phyloP scores from a whole-genome alignment of 345 rosid genomes.

The Eucalyptus regnans region DNA sequence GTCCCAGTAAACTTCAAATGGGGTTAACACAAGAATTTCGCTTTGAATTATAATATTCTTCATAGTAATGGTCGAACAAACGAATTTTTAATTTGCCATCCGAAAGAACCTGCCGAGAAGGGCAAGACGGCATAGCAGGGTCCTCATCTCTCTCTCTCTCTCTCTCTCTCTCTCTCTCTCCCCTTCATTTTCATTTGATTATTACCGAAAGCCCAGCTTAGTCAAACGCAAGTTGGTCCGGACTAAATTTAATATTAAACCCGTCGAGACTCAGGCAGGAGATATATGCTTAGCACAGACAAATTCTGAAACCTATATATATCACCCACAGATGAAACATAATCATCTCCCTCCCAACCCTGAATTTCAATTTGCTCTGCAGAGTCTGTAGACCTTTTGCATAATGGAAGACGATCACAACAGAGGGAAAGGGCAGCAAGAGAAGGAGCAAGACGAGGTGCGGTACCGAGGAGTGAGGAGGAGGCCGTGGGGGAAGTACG shows the following conservation, averaged over 20 bases:
- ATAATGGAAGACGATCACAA: neutral
- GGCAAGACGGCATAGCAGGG: neutral
- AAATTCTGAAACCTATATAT: neutral
- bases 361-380: neutral
- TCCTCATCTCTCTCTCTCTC: neutral
- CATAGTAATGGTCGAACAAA: neutral
- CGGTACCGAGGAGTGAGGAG: slow-evolving; percentile 66
- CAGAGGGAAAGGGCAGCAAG: neutral
- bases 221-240: neutral
- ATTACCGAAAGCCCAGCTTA: neutral
- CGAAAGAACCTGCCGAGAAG: slow-evolving; percentile 2
- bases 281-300: neutral
- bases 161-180: no score
- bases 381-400: neutral
- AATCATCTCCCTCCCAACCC: neutral
- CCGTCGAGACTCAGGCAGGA: neutral
- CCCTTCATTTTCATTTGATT: neutral
- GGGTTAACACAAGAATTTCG: neutral
- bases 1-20: neutral
- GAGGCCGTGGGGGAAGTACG: slow-evolving; percentile 88
- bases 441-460: slow-evolving; percentile 24
- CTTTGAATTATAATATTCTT: neutral
- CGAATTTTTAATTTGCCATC: neutral
- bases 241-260: neutral
- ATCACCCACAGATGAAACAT: neutral